Evolutionary conservation across 1,284 basidiomycete genomes (phyloP).

Genomic region (Malassezia furfur): DNA sequence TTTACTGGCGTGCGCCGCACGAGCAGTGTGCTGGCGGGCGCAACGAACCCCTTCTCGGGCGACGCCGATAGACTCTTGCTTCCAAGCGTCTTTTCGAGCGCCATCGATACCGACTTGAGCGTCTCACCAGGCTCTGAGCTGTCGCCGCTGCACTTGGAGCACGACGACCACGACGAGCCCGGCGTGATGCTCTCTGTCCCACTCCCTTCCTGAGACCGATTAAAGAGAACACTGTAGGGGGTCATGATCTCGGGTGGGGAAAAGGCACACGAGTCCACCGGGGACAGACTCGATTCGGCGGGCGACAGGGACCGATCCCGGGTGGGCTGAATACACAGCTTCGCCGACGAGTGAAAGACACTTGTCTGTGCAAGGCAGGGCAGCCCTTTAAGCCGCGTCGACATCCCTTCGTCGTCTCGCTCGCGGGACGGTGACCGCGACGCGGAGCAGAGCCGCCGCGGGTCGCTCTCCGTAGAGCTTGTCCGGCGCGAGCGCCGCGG

Average conservation of each 20-base stretch:
- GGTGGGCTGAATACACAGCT: neutral
- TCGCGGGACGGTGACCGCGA: neutral
- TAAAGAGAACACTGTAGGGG: slow-evolving; percentile 10
- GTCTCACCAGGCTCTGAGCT: no score
- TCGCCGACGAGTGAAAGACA: neutral
- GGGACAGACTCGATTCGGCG: neutral
- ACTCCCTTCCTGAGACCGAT: neutral
- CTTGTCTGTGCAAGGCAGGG: neutral
- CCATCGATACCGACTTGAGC: no score
- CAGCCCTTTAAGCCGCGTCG: neutral
- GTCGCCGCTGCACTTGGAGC: slow-evolving; percentile 5
- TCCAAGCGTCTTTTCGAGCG: no score
- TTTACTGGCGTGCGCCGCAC: no score
- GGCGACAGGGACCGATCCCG: neutral
- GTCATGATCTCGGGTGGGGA: slow-evolving; percentile 2
- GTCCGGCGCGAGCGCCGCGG: neutral
- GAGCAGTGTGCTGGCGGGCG: no score
- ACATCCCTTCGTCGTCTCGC: neutral
- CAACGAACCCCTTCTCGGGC: no score
- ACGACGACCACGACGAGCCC: slow-evolving; percentile 12
- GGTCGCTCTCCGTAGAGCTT: neutral
- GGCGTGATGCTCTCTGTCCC: neutral
- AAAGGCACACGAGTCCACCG: neutral
- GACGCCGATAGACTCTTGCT: no score
- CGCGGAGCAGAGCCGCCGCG: neutral